Evolutionary conservation across 176 grass and related monocot genomes (phyloP).

Genomic region (Zea luxurians): DNA sequence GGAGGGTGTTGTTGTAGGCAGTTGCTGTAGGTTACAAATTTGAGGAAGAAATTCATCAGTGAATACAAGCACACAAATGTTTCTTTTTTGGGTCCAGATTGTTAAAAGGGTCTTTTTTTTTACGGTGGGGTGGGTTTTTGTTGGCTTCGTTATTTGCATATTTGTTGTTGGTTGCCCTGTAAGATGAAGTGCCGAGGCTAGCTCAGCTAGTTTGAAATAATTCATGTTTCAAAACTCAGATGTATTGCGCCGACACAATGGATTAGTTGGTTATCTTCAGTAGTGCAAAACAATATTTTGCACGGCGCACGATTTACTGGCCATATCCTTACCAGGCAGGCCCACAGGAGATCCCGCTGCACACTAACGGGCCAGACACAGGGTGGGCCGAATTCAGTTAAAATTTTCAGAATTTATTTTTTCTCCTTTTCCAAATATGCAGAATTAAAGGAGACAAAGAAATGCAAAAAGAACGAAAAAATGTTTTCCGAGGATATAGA

Average conservation of each 20-base stretch:
- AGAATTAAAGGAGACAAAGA: too few relatives aligned
- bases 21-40: background rate
- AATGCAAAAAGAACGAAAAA: too few relatives aligned
- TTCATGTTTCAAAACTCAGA: background rate
- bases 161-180: background rate
- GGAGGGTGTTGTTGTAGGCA: background rate
- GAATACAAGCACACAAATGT: slow-evolving; percentile 11
- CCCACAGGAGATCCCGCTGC: too few relatives aligned
- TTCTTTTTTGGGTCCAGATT: slow-evolving; percentile 11
- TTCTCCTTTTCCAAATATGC: too few relatives aligned
- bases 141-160: slow-evolving; percentile 23
- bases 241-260: background rate
- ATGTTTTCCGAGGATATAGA: too few relatives aligned
- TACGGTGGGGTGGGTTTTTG: slow-evolving; percentile 4
- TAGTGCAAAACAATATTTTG: too few relatives aligned
- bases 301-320: too few relatives aligned
- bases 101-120: background rate
- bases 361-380: too few relatives aligned
- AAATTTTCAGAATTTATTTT: too few relatives aligned
- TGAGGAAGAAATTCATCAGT: background rate
- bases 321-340: too few relatives aligned
- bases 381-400: too few relatives aligned
- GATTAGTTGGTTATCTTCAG: background rate
- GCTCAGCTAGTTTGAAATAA: slow-evolving; percentile 27
- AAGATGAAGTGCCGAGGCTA: slow-evolving; percentile 14